These are phyloP conservation scores for Populus pruinosa DNA, from an alignment of 345 rosid genomes.

Conservation along the genomic window DNA sequence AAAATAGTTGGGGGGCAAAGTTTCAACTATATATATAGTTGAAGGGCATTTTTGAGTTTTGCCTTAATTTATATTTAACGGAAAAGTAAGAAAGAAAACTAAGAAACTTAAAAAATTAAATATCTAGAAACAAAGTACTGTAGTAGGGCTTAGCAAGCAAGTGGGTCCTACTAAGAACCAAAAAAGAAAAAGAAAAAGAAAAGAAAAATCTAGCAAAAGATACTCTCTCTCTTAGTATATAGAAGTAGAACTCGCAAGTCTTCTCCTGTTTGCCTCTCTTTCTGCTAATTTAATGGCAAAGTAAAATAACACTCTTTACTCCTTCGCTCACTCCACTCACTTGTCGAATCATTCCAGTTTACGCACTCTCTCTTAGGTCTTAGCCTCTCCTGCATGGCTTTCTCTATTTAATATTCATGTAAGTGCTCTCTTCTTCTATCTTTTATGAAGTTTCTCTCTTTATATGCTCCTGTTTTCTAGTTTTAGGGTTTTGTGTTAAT, in stretches of 20 bases:
- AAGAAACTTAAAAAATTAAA: too few species aligned
- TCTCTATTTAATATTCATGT: background rate
- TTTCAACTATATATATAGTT: too few species aligned
- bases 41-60: too few species aligned
- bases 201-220: background rate
- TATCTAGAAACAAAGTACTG: too few species aligned
- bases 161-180: background rate
- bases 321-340: background rate
- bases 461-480: background rate
- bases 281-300: background rate
- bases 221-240: background rate
- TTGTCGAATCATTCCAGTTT: background rate
- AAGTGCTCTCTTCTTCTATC: background rate
- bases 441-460: background rate
- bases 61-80: too few species aligned
- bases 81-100: too few species aligned
- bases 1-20: too few species aligned
- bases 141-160: too few species aligned
- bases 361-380: background rate
- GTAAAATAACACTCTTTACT: background rate
- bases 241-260: background rate
- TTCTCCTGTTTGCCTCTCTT: background rate
- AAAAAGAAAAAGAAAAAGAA: too few species aligned
- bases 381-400: background rate
- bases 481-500: background rate